phyloP scores from a whole-genome alignment of 1,284 basidiomycete genomes.

The Sporisorium sorghi region DNA sequence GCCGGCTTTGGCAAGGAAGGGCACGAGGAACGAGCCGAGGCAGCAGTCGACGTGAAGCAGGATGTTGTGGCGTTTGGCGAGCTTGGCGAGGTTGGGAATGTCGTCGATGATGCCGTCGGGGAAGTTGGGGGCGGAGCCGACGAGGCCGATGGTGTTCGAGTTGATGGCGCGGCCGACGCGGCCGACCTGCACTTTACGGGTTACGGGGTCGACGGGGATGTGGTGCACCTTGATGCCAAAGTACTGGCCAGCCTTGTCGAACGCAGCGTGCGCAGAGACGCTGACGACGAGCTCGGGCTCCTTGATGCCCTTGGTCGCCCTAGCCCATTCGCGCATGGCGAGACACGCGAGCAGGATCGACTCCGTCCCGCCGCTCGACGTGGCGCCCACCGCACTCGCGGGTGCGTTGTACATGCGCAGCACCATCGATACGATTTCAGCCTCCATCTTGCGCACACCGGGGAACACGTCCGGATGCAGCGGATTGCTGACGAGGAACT shows the following conservation, averaged over 20 bases:
- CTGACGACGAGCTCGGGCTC: constrained; percentile 94
- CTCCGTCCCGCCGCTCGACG: constrained; percentile 95
- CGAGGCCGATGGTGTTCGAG: constrained; percentile 75
- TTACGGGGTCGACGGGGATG: constrained; percentile 84
- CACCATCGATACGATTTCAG: constrained; percentile 94
- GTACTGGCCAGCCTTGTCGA: constrained; percentile 91
- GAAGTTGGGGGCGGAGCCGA: constrained; percentile 86
- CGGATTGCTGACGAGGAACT: constrained; percentile 77
- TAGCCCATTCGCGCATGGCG: constrained; percentile 92
- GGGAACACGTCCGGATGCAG: constrained; percentile 97
- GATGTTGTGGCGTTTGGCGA: constrained; percentile 82
- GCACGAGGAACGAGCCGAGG: constrained; percentile 70
- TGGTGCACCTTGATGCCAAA: constrained; percentile 91
- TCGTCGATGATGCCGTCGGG: constrained; percentile 76
- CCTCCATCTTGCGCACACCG: constrained; percentile 94
- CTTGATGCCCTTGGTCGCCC: constrained; percentile 84
- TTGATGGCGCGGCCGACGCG: constrained; percentile 76
- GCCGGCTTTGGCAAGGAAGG: constrained; percentile 65
- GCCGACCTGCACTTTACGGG: constrained; percentile 83
- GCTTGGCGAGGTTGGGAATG: constrained; percentile 80
- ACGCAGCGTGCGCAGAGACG: constrained; percentile 89
- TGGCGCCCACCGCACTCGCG: constrained; percentile 80
- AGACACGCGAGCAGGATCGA: constrained; percentile 94
- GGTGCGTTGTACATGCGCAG: constrained; percentile 83
- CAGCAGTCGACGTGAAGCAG: constrained; percentile 81